Percentiles rank a stretch among this genome's conserved stretches.
These are phyloP conservation scores for Fonticula alba DNA, from an alignment of 78 protist species.

Conservation along the genomic window DNA sequence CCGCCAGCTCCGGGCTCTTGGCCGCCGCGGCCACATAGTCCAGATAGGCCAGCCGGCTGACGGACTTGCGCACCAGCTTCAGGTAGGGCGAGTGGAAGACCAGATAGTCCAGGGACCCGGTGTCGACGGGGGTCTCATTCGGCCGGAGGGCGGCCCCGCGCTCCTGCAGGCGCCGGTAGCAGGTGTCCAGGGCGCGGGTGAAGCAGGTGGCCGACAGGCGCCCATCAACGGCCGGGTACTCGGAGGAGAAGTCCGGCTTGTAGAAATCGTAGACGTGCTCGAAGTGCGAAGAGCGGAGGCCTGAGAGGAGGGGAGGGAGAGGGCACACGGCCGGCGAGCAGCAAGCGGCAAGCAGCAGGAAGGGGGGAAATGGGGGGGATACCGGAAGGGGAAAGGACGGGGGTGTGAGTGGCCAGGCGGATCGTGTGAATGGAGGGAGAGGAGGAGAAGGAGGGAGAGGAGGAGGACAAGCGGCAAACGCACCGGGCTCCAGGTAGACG, in stretches of 20 bases:
- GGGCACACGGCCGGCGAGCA: background rate
- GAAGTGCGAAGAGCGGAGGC: conserved; percentile 47
- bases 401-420: background rate
- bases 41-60: conserved; percentile 65
- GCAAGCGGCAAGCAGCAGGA: background rate
- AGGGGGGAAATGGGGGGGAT: background rate
- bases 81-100: conserved; percentile 84
- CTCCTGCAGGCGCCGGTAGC: conserved; percentile 37
- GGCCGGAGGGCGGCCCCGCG: background rate
- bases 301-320: background rate
- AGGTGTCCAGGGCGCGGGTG: conserved; percentile 58
- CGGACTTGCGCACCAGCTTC: conserved; percentile 78
- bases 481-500: conserved; percentile 41
- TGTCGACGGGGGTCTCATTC: background rate
- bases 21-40: too few relatives aligned
- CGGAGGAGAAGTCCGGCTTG: conserved; percentile 72
- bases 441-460: too few relatives aligned
- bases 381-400: background rate
- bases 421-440: too few relatives aligned
- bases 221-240: conserved; percentile 83
- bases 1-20: background rate
- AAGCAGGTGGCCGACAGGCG: conserved; percentile 62
- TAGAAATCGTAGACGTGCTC: conserved; percentile 83
- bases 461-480: too few relatives aligned
- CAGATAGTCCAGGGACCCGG: conserved; percentile 25